Conservation (phyloP, 768 basidiomycete genomes). For the Stropharia rugosoannulata region DNA sequence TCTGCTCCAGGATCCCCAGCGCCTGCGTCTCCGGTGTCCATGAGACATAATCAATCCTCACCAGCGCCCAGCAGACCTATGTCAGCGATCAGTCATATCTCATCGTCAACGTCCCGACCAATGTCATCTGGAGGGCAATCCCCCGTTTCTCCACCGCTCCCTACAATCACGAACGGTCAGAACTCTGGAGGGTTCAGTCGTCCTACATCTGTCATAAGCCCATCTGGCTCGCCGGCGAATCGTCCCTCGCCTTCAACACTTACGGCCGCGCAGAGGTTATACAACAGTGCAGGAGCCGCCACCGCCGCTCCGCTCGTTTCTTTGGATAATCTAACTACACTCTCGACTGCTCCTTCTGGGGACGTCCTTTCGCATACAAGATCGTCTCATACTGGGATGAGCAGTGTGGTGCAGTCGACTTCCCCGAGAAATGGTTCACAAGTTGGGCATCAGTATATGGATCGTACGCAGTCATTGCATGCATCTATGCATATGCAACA, state of each 20-base stretch:
- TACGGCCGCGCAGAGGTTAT: slow-evolving; percentile 38
- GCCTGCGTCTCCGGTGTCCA: neutral
- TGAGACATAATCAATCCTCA: neutral
- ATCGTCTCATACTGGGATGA: neutral
- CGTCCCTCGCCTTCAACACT: slow-evolving; percentile 3
- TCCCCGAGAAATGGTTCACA: neutral
- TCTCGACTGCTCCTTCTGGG: slow-evolving; percentile 10
- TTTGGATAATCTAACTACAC: slow-evolving; percentile 9
- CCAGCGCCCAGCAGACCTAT: neutral
- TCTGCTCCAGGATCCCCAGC: neutral
- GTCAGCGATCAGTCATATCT: neutral
- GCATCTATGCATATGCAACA: neutral
- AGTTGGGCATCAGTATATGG: neutral
- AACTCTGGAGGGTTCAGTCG: too few species aligned
- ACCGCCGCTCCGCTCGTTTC: slow-evolving; percentile 19
- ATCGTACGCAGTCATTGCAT: neutral
- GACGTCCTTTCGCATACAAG: neutral
- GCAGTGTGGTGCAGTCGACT: neutral
- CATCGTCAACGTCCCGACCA: neutral
- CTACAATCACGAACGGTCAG: too few species aligned
- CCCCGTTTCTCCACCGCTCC: too few species aligned
- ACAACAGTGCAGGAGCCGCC: slow-evolving; percentile 35
- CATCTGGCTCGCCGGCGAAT: neutral
- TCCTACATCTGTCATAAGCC: too few species aligned
- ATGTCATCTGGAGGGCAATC: neutral